A percentile compares a stretch with the other conserved stretches of the same genome.
These are phyloP conservation scores for Monosporascus cannonballus DNA, from an alignment of 2,329 filamentous ascomycete genomes.

Conservation along the genomic window DNA sequence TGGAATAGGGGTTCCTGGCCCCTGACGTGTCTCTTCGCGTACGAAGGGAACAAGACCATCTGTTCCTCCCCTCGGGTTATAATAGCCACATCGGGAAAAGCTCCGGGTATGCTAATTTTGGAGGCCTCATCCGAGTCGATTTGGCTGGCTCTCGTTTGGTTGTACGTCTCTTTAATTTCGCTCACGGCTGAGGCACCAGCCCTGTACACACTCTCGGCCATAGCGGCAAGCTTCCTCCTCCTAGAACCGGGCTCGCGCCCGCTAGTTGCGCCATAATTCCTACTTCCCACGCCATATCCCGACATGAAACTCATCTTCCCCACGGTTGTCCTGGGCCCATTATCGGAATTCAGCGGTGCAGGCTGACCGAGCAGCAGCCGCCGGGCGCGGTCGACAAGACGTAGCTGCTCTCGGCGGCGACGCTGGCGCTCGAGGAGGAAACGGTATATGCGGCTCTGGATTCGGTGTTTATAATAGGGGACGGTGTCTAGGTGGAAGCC, in stretches of 20 bases:
- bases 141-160: constrained; percentile 40
- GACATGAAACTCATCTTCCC: constrained; percentile 27
- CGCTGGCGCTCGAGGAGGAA: constrained; percentile 63
- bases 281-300: constrained; percentile 26
- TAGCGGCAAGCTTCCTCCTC: constrained; percentile 67
- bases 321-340: constrained; percentile 24
- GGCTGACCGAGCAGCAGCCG: constrained; percentile 38
- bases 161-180: constrained; percentile 54
- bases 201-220: constrained; percentile 52
- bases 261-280: constrained; percentile 30
- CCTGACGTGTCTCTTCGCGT: constrained; percentile 68
- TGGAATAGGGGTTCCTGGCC: constrained; percentile 23
- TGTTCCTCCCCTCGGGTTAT: constrained; percentile 77
- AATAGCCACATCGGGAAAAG: constrained; percentile 81
- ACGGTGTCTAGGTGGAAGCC: constrained; percentile 70
- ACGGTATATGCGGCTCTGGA: constrained; percentile 72
- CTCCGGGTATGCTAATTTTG: constrained; percentile 57
- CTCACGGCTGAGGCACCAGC: constrained; percentile 51
- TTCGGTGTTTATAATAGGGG: constrained; percentile 60
- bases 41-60: constrained; percentile 93
- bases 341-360: constrained; percentile 21
- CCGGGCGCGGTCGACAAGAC: constrained; percentile 40
- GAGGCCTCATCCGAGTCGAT: constrained; percentile 27
- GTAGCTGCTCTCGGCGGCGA: constrained; percentile 42
- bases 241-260: constrained; percentile 61